These are phyloP conservation scores for Chrysopogon serrulatus DNA, from an alignment of 176 grass and related monocot species.

Conservation along the genomic window DNA sequence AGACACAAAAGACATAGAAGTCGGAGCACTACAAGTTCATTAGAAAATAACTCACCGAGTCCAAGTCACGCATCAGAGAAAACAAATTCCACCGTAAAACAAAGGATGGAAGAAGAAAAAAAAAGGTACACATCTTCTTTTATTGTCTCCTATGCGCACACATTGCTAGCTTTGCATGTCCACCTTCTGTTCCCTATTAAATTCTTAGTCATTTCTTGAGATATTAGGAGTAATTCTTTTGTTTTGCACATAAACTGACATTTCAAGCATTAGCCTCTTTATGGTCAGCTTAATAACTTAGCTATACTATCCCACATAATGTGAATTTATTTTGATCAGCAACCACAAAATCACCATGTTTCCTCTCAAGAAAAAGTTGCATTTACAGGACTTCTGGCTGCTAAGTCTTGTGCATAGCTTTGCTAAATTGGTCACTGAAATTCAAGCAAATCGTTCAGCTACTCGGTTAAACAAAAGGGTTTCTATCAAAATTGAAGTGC, in stretches of 20 bases:
- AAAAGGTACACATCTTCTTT: slow-evolving; percentile 23
- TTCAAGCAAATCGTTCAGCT: not conserved
- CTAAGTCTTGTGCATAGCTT: not conserved
- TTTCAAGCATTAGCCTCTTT: not conserved
- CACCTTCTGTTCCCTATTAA: not conserved
- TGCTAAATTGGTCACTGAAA: not conserved
- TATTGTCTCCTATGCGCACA: not conserved
- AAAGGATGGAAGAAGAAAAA: slow-evolving; percentile 33
- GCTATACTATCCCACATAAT: not conserved
- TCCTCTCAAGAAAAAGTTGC: not conserved
- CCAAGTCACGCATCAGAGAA: slow-evolving; percentile 30
- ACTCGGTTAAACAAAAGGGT: not conserved
- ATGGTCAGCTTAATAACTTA: not conserved
- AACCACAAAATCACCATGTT: not conserved
- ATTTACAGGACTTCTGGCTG: not conserved
- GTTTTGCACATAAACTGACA: not conserved
- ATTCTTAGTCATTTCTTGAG: not conserved
- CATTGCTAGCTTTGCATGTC: not conserved
- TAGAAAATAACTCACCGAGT: slow-evolving; percentile 26
- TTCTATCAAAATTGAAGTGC: not conserved
- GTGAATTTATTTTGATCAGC: not conserved
- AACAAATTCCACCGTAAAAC: slow-evolving; percentile 17
- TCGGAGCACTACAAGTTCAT: slow-evolving; percentile 33
- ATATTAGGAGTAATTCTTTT: not conserved
- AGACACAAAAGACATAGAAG: slow-evolving; percentile 33